Evolutionary conservation across 331 rosid genomes (phyloP).

Genomic region (Saraca asoca): DNA sequence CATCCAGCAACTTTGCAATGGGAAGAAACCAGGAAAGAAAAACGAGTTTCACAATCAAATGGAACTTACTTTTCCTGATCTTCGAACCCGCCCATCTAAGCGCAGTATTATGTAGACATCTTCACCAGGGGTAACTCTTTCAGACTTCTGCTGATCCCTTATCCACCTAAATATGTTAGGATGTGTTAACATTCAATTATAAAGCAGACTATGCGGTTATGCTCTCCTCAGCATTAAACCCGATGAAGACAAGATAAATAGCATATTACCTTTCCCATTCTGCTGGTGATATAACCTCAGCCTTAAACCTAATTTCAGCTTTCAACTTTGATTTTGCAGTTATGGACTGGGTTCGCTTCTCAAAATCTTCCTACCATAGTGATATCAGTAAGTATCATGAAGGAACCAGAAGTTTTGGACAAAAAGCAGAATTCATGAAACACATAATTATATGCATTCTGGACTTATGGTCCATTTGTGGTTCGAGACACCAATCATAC

Average conservation of each 20-base stretch:
- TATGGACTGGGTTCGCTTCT: conserved; percentile 84
- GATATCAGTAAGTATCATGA: conserved; percentile 36
- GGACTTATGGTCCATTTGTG: background rate
- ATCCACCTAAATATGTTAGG: conserved; percentile 74
- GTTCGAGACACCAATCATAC: background rate
- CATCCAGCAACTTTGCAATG: conserved; percentile 20
- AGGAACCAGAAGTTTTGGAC: conserved; percentile 24
- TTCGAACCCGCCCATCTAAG: conserved; percentile 89
- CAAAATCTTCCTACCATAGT: conserved; percentile 83
- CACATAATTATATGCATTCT: conserved; percentile 13
- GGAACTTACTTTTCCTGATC: conserved; percentile 85
- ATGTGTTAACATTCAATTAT: conserved; percentile 29
- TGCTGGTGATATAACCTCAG: conserved; percentile 77
- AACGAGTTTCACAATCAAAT: conserved; percentile 16
- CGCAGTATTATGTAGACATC: conserved; percentile 87
- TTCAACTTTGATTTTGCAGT: conserved; percentile 81
- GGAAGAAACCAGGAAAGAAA: conserved; percentile 14
- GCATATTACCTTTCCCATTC: conserved; percentile 91
- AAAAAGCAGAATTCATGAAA: conserved; percentile 20
- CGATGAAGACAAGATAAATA: conserved; percentile 21
- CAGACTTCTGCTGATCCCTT: conserved; percentile 82
- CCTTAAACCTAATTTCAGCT: conserved; percentile 91
- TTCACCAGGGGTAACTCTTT: conserved; percentile 89
- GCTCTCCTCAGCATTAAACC: conserved; percentile 11
- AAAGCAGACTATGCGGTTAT: background rate